phyloP scores from a whole-genome alignment of 257 asterid genomes.

The Petunia axillaris region DNA sequence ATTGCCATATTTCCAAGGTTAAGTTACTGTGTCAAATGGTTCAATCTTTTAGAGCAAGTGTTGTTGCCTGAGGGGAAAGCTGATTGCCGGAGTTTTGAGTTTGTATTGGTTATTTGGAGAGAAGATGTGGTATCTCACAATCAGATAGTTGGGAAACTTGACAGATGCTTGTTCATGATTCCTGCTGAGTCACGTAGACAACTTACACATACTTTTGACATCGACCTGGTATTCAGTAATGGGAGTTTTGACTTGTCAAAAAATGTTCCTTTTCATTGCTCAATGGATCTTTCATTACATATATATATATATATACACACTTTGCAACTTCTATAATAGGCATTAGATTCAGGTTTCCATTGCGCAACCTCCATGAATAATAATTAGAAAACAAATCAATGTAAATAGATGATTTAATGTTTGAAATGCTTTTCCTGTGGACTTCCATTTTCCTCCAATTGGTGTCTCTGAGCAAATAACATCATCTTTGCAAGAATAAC shows the following conservation, averaged over 20 bases:
- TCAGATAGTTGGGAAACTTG: neutral
- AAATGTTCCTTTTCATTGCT: neutral
- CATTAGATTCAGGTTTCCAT: neutral
- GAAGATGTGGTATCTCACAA: neutral
- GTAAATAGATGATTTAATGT: neutral
- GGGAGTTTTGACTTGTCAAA: neutral
- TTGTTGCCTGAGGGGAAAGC: neutral
- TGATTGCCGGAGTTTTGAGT: slow-evolving; percentile 15
- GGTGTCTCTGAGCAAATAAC: neutral
- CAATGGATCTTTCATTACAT: neutral
- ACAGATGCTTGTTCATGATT: neutral
- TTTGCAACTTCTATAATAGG: neutral
- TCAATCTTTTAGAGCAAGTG: neutral
- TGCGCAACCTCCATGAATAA: neutral
- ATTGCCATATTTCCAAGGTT: neutral
- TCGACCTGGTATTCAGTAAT: neutral
- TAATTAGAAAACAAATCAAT: neutral
- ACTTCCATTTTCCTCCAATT: neutral
- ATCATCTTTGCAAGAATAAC: neutral
- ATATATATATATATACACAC: neutral
- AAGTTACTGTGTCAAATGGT: too few species aligned
- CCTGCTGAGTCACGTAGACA: neutral
- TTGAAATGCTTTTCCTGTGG: neutral
- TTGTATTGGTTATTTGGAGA: neutral
- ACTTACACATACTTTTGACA: neutral